phyloP scores from a whole-genome alignment of 495 filamentous ascomycete species.

The Daldinia caldariorum region DNA sequence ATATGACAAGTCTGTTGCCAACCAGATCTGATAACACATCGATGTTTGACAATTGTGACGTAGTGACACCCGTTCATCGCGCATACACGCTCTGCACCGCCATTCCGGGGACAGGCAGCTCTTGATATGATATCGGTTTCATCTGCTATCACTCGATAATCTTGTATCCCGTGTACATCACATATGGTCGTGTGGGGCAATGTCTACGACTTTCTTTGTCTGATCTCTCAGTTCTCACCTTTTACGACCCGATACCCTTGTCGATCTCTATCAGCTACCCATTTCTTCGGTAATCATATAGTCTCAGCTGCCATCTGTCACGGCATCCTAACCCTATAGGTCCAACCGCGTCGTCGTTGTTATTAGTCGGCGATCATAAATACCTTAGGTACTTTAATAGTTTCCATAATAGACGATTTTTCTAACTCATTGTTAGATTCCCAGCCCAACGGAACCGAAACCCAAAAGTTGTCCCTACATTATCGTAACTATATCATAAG shows the following conservation, averaged over 20 bases:
- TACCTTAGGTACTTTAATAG: conserved; percentile 10
- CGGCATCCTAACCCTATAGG: background rate
- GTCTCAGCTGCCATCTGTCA: conserved; percentile 13
- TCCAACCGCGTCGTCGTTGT: conserved; percentile 12
- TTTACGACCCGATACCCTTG: conserved; percentile 6
- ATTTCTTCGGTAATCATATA: conserved; percentile 5
- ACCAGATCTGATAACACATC: conserved; percentile 22
- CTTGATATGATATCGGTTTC: conserved; percentile 39
- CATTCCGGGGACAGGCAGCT: conserved; percentile 35
- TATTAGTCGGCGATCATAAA: conserved; percentile 37
- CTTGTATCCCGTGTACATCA: conserved; percentile 22
- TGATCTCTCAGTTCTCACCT: conserved; percentile 23
- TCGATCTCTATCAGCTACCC: conserved; percentile 19
- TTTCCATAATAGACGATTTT: background rate
- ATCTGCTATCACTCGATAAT: conserved; percentile 30
- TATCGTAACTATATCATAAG: conserved; percentile 7
- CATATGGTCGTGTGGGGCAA: conserved; percentile 11
- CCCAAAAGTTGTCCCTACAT: background rate
- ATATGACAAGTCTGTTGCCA: conserved; percentile 31
- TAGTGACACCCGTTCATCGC: conserved; percentile 28
- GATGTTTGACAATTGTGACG: conserved; percentile 29
- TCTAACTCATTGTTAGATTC: conserved; percentile 1
- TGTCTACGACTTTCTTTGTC: conserved; percentile 27
- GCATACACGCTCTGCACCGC: conserved; percentile 34
- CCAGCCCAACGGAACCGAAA: conserved; percentile 26